phyloP scores from a whole-genome alignment of 805 yeast species.

The Teunomyces kruisii region DNA sequence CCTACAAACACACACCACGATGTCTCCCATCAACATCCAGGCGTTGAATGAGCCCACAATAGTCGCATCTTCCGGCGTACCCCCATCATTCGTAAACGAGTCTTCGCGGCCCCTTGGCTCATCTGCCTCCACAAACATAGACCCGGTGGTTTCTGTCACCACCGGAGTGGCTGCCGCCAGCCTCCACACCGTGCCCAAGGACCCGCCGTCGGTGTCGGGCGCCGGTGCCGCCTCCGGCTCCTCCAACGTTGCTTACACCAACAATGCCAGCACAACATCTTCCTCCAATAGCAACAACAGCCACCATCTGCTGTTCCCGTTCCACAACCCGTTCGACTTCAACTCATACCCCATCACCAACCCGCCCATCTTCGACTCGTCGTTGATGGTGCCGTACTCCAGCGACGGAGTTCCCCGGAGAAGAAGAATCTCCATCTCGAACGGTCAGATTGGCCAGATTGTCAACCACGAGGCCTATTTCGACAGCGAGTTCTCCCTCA shows the following conservation, averaged over 20 bases:
- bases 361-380: constrained; percentile 47
- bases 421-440: constrained; percentile 76
- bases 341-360: constrained; percentile 44
- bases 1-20: neutral
- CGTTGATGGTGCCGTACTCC: constrained; percentile 34
- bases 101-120: neutral
- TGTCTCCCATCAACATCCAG: neutral
- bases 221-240: neutral
- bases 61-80: neutral
- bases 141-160: neutral
- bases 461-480: constrained; percentile 45
- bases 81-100: neutral
- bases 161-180: neutral
- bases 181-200: neutral
- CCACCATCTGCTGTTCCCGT: constrained; percentile 12
- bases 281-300: too few relatives aligned
- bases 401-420: constrained; percentile 41
- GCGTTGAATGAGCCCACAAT: neutral
- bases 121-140: neutral
- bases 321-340: constrained; percentile 40
- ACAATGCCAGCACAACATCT: neutral
- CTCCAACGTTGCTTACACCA: neutral
- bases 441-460: constrained; percentile 82
- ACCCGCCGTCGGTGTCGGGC: neutral
- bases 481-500: constrained; percentile 19